Percentiles rank a stretch among this genome's conserved stretches.
phyloP scores from a whole-genome alignment of 192 early-diverging fungal genomes.

The Linnemannia elongata region DNA sequence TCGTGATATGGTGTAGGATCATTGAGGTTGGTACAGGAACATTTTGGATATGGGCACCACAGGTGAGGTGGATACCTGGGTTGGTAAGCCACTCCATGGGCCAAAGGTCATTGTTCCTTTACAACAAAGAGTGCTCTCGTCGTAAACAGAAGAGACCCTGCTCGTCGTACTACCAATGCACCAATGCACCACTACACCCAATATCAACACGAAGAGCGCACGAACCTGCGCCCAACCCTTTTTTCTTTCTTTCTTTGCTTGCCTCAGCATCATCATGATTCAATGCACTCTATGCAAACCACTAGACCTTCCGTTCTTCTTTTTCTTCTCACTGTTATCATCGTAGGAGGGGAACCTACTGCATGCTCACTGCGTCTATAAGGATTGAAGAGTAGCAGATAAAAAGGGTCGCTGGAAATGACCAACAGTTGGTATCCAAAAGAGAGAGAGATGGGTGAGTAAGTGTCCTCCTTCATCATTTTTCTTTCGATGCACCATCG shows the following conservation, averaged over 20 bases:
- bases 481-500: background rate
- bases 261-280: background rate
- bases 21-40: no score
- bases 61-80: background rate
- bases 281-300: background rate
- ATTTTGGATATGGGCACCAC: no score
- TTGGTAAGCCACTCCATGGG: background rate
- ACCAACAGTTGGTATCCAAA: background rate
- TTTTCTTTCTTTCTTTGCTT: background rate
- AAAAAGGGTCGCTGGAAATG: background rate
- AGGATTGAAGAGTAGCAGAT: background rate
- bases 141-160: background rate
- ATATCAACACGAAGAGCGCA: background rate
- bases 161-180: background rate
- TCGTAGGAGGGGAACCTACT: background rate
- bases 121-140: no score
- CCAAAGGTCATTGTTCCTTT: no score
- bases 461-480: background rate
- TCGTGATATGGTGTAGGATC: no score
- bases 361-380: background rate
- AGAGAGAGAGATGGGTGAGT: background rate
- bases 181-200: background rate
- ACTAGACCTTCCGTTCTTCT: background rate
- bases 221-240: background rate
- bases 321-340: background rate